These are phyloP conservation scores for Sugiyamaella castrensis DNA, from an alignment of 1,139 yeast species.

Conservation along the genomic window DNA sequence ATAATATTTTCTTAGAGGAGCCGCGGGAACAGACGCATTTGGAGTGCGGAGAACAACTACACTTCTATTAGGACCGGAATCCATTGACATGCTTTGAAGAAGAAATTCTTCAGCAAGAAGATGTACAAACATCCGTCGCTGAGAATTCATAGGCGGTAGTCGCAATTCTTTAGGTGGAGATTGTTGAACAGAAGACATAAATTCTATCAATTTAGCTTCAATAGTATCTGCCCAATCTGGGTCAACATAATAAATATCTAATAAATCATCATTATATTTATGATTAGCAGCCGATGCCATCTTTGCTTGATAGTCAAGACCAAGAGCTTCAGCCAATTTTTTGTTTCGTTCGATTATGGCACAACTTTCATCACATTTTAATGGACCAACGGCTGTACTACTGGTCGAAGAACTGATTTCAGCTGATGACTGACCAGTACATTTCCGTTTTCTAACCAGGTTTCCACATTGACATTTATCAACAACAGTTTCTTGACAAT, in stretches of 20 bases:
- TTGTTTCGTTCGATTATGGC: slow-evolving; percentile 56
- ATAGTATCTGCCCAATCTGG: slow-evolving; percentile 42
- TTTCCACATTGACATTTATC: slow-evolving; percentile 67
- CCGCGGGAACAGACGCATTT: slow-evolving; percentile 21
- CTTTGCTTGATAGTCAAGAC: slow-evolving; percentile 30
- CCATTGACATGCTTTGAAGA: slow-evolving; percentile 71
- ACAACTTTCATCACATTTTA: slow-evolving; percentile 74
- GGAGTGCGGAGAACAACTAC: slow-evolving; percentile 48
- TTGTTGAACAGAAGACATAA: slow-evolving; percentile 43
- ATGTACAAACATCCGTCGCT: slow-evolving; percentile 71
- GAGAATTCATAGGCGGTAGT: slow-evolving; percentile 69
- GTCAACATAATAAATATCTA: slow-evolving; percentile 32
- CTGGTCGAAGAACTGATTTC: neutral
- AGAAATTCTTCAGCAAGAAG: slow-evolving; percentile 59
- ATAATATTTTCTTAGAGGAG: slow-evolving; percentile 20
- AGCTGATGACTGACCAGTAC: slow-evolving; percentile 14
- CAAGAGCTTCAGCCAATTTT: slow-evolving; percentile 62
- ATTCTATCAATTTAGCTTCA: slow-evolving; percentile 51
- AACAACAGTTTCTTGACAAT: slow-evolving; percentile 44
- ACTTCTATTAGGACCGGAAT: slow-evolving; percentile 73
- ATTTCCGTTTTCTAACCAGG: slow-evolving; percentile 35
- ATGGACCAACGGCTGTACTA: slow-evolving; percentile 14
- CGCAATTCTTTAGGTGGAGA: slow-evolving; percentile 44
- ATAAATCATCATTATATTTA: slow-evolving; percentile 28
- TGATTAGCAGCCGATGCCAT: slow-evolving; percentile 28